These are phyloP conservation scores for Botrytis galanthina DNA, from an alignment of 2,329 filamentous ascomycete species.

Conservation along the genomic window DNA sequence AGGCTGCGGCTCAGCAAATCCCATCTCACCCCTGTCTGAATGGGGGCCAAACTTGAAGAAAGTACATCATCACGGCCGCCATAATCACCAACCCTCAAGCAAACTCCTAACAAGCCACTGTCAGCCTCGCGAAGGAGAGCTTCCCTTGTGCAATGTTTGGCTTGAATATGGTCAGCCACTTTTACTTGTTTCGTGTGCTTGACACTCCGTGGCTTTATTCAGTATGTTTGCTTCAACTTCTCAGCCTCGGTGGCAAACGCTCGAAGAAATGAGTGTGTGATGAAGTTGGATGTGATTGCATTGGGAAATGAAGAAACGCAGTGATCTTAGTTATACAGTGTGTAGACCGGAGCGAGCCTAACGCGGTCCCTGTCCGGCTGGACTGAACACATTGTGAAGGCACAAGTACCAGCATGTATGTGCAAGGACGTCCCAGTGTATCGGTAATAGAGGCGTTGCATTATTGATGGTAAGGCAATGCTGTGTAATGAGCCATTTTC, in stretches of 20 bases:
- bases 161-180: neutral
- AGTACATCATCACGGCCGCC: neutral
- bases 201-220: neutral
- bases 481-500: neutral
- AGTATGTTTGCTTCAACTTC: neutral
- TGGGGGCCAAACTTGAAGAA: conserved; percentile 16
- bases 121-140: conserved; percentile 16
- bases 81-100: neutral
- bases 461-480: neutral
- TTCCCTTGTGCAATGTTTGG: neutral
- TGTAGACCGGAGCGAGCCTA: neutral
- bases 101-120: conserved; percentile 12
- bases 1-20: conserved; percentile 13
- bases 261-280: neutral
- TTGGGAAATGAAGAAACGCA: neutral
- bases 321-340: neutral
- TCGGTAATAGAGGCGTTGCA: neutral
- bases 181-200: neutral
- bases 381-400: neutral
- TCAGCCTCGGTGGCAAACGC: neutral
- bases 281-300: neutral
- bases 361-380: conserved; percentile 1
- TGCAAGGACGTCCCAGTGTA: neutral
- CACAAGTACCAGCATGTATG: neutral
- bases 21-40: neutral